Evolutionary conservation across 2,329 filamentous ascomycete genomes (phyloP).

Genomic region (Microascus cirrosus): DNA sequence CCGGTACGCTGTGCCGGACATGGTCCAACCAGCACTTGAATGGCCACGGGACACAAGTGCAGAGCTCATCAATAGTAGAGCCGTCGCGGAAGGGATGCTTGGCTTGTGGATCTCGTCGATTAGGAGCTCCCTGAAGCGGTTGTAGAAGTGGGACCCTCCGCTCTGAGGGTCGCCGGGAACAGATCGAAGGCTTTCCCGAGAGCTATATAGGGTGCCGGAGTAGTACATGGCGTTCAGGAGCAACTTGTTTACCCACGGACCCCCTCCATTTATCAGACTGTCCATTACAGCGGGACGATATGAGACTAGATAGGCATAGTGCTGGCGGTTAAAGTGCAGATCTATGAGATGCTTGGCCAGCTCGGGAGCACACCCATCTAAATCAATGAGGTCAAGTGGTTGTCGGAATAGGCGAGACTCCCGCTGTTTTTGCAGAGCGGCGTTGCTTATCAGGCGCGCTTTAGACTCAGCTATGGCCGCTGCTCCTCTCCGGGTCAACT

Average conservation of each 20-base stretch:
- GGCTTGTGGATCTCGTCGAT: constrained; percentile 19
- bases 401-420: constrained; percentile 18
- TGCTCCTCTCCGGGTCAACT: constrained; percentile 14
- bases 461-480: constrained; percentile 16
- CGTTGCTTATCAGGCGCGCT: constrained; percentile 22
- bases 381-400: constrained; percentile 18
- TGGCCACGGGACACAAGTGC: constrained; percentile 19
- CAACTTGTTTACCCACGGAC: constrained; percentile 23
- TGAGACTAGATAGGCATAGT: constrained; percentile 23
- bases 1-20: constrained; percentile 23
- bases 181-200: constrained; percentile 19
- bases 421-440: constrained; percentile 19
- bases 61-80: constrained; percentile 19
- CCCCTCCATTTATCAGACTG: constrained; percentile 19
- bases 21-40: constrained; percentile 21
- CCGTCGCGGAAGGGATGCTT: constrained; percentile 24
- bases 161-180: constrained; percentile 20
- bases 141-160: constrained; percentile 22
- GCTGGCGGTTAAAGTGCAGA: constrained; percentile 24
- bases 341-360: constrained; percentile 23
- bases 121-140: constrained; percentile 22
- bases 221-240: constrained; percentile 28
- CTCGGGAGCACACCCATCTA: constrained; percentile 20
- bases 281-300: constrained; percentile 27
- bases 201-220: constrained; percentile 24